Base-by-base conservation (phyloP, 1,139 yeast species). In the Arxiozyma slooffiae region DNA sequence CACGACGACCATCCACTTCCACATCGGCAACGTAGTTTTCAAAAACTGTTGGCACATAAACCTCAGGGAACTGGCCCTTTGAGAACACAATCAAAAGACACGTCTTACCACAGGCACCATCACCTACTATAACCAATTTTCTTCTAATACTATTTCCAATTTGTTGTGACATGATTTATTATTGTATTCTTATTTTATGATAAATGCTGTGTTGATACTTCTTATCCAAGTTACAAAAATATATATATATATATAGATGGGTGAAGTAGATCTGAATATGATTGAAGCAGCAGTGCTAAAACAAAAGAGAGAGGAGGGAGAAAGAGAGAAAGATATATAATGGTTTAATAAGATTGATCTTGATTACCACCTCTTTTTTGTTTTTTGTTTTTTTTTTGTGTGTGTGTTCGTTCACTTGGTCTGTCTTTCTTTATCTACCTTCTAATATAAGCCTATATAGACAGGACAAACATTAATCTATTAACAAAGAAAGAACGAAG, bases 21-120 rank as follows among this genome's bases (percentile, higher is more conserved):
- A 89, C 95, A 66, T 86, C 94, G 41, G 95, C 90, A 60, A 86
- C 95, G 70, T 88, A 87, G 76, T 88, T 87, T 70, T 89, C 96
- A 66, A 89, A 88, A 53, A 89, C 96, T 24, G 96, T 89, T 60
- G 96, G 97, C 44, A 87, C 95, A 68, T 89, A 89, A 53, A 85
- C 90, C 66, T 87, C 94, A 54, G 97, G 97, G 81, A 89, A 89
- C 49, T 94, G 85, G 57, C 96, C 96, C 73, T 86, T 86, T 57
- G 95, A 83, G 69, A 88, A 89, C 23, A 85, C 95, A 67, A 82
- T 81, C 67, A 83, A 76, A 61, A 84, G 76, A 78, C 89, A 82
- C 8, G 92, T 83, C 66, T 84, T 84, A 73, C 90, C 90, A 75
- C 89, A 83, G 60, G 82, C 81, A 66, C 56, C 59, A 44, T 56